Conservation (phyloP, 169 alveolate genomes). For the Babesia sp. region DNA sequence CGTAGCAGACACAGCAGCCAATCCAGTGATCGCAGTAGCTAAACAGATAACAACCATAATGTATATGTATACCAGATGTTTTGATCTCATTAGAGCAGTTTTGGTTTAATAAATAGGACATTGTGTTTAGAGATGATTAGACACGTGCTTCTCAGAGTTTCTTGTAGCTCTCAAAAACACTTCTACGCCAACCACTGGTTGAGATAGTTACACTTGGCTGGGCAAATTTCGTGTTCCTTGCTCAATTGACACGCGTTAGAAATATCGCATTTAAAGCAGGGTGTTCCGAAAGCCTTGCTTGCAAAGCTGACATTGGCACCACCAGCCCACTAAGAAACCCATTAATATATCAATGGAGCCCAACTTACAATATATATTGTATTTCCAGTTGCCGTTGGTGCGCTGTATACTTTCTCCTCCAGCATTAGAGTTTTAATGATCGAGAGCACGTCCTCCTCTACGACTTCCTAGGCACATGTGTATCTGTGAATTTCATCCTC, state of each 20-base stretch:
- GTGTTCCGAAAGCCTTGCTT: conserved; percentile 58
- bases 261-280: conserved; percentile 73
- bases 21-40: neutral
- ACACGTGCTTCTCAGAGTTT: too few species aligned
- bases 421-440: conserved; percentile 50
- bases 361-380: conserved; percentile 58
- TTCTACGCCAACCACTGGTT: conserved; percentile 51
- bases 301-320: conserved; percentile 41
- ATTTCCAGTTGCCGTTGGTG: conserved; percentile 38
- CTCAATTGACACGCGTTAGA: conserved; percentile 53
- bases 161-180: too few species aligned
- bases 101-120: too few species aligned
- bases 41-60: too few species aligned
- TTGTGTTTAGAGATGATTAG: too few species aligned
- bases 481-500: neutral
- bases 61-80: too few species aligned
- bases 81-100: too few species aligned
- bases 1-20: neutral
- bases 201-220: conserved; percentile 48
- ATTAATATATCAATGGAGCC: neutral
- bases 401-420: conserved; percentile 65
- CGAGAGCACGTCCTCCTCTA: conserved; percentile 52
- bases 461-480: conserved; percentile 37
- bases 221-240: conserved; percentile 29
- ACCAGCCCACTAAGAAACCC: conserved; percentile 64